These are phyloP conservation scores for Exserohilum turcica DNA, from an alignment of 2,329 filamentous ascomycete genomes.

Conservation along the genomic window DNA sequence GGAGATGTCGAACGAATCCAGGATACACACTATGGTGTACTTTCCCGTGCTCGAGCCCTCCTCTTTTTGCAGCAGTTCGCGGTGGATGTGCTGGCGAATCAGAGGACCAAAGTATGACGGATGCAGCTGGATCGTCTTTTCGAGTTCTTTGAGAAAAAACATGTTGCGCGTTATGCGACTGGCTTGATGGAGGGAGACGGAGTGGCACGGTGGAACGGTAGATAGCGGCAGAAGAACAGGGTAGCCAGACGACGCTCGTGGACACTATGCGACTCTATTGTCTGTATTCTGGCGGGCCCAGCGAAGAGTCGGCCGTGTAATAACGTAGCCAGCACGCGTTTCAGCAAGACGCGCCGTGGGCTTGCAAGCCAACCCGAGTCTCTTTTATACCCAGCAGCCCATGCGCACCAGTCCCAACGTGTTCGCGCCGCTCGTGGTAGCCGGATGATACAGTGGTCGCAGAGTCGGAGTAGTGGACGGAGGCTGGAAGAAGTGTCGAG, in stretches of 20 bases:
- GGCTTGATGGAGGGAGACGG: conserved; percentile 12
- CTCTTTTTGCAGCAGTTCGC: conserved; percentile 87
- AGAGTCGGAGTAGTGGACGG: conserved; percentile 20
- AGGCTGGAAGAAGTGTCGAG: conserved; percentile 19
- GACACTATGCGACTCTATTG: conserved; percentile 34
- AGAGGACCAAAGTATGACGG: conserved; percentile 96
- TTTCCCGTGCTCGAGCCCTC: conserved; percentile 94
- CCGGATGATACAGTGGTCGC: conserved; percentile 11
- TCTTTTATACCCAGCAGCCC: conserved; percentile 27
- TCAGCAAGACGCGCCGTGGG: conserved; percentile 37
- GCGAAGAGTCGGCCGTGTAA: conserved; percentile 25
- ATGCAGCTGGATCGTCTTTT: conserved; percentile 91
- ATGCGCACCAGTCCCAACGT: conserved; percentile 30
- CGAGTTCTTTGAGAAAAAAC: conserved; percentile 98
- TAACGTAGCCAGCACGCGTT: conserved; percentile 22
- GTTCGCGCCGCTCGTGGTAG: conserved; percentile 24
- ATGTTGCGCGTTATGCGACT: conserved; percentile 58
- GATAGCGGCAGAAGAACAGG: conserved; percentile 7
- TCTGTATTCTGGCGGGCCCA: conserved; percentile 27
- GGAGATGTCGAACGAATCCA: conserved; percentile 94
- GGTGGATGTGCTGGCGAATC: conserved; percentile 88
- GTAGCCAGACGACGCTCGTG: conserved; percentile 19
- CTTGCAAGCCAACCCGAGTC: conserved; percentile 34
- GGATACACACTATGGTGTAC: conserved; percentile 97
- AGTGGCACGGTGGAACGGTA: conserved; percentile 20